These are phyloP conservation scores for Pedinophyceae sp. DNA, from an alignment of 139 green algal genomes.

Conservation along the genomic window DNA sequence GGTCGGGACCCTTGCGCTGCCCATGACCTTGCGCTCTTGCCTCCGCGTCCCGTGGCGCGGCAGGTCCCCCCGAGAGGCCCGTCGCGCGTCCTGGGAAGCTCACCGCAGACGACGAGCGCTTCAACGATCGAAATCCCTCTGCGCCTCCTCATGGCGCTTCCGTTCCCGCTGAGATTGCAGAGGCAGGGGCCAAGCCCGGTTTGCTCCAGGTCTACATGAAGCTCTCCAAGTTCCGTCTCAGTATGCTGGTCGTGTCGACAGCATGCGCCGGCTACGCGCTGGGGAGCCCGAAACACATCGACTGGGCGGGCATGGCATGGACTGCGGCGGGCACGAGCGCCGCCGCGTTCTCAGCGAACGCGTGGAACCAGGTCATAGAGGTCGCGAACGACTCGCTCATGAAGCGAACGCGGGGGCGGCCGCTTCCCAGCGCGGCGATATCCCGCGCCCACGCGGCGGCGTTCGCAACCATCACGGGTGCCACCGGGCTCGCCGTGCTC, in stretches of 20 bases:
- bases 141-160: no score
- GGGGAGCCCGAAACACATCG: slow-evolving; percentile 47
- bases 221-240: slow-evolving; percentile 74
- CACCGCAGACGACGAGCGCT: no score
- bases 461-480: slow-evolving; percentile 60
- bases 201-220: slow-evolving; percentile 73
- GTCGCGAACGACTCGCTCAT: slow-evolving; percentile 62
- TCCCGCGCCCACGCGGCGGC: slow-evolving; percentile 39
- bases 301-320: slow-evolving; percentile 55
- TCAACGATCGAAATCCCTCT: no score
- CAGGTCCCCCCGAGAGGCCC: no score
- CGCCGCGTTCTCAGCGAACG: slow-evolving; percentile 75
- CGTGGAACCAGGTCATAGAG: slow-evolving; percentile 91
- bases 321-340: slow-evolving; percentile 76
- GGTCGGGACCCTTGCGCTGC: no score
- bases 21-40: no score
- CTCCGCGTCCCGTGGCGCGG: no score
- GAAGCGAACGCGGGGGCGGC: slow-evolving; percentile 69
- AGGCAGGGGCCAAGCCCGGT: no score
- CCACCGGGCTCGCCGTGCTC: slow-evolving; percentile 48
- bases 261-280: background rate
- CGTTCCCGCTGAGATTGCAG: no score
- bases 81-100: no score
- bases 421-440: slow-evolving; percentile 75
- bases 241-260: slow-evolving; percentile 74